Conservation (phyloP, 192 early-diverging fungal species). For the Lobosporangium transversale region DNA sequence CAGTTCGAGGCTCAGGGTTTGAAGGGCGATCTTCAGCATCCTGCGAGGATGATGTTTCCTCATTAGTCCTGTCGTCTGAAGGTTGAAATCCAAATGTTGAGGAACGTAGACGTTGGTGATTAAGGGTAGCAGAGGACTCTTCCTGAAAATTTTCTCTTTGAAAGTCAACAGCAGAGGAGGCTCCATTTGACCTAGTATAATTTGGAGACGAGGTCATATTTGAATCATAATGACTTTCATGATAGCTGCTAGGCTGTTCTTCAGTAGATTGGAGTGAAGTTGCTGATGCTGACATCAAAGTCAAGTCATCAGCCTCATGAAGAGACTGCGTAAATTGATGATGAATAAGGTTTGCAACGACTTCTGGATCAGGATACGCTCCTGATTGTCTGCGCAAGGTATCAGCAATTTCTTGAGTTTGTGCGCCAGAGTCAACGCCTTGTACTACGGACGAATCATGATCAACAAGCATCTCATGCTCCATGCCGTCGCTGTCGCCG, state of each 20-base stretch:
- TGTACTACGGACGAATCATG: neutral
- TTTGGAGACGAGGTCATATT: too few species aligned
- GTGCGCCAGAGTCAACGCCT: neutral
- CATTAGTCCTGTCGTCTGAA: neutral
- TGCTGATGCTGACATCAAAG: neutral
- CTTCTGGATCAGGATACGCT: conserved; percentile 4
- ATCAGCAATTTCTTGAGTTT: neutral
- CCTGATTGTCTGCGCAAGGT: neutral
- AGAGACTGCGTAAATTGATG: conserved; percentile 23
- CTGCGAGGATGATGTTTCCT: conserved; percentile 6
- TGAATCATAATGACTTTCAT: too few species aligned
- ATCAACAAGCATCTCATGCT: neutral
- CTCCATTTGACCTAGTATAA: neutral
- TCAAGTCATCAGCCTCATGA: neutral
- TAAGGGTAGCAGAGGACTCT: neutral
- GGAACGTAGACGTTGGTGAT: conserved; percentile 12
- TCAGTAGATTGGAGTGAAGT: neutral
- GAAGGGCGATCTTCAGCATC: neutral
- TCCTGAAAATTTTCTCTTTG: neutral
- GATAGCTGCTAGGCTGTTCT: too few species aligned
- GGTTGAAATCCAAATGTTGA: conserved; percentile 35
- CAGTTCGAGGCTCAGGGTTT: neutral
- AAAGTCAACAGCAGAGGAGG: neutral
- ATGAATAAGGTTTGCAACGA: conserved; percentile 23
- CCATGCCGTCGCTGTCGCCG: conserved; percentile 28